Evolutionary conservation across 2,329 filamentous ascomycete genomes (phyloP).

Genomic region (Colletotrichum sp.): DNA sequence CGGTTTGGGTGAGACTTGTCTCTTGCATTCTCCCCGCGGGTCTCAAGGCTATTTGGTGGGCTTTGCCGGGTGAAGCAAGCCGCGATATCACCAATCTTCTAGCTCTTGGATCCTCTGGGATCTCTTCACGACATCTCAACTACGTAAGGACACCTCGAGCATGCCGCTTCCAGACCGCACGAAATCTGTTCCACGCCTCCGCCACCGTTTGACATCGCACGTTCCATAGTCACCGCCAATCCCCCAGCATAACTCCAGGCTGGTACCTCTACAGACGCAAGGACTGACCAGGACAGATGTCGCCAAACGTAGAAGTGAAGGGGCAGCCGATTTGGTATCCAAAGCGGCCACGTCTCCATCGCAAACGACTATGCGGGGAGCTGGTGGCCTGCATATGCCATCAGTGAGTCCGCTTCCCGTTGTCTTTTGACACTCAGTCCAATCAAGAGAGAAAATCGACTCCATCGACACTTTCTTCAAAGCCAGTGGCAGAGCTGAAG

Average conservation of each 20-base stretch:
- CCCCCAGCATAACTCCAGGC: rapidly evolving
- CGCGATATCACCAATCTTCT: neutral
- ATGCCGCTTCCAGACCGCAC: neutral
- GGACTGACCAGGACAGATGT: neutral
- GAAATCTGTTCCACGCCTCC: rapidly evolving
- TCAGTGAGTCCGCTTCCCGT: neutral
- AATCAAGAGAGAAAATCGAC: neutral
- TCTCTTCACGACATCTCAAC: neutral
- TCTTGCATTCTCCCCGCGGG: rapidly evolving
- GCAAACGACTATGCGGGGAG: neutral
- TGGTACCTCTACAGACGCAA: neutral
- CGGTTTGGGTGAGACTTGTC: neutral
- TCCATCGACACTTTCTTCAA: neutral
- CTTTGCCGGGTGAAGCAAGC: neutral
- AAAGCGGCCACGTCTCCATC: neutral
- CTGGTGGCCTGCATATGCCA: neutral
- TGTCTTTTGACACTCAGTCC: neutral
- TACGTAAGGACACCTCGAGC: rapidly evolving
- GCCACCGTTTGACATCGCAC: neutral
- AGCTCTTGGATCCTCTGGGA: neutral
- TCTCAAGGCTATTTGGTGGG: neutral
- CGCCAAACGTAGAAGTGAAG: neutral
- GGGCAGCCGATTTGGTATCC: neutral
- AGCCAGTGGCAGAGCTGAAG: neutral
- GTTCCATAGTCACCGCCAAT: neutral